phyloP scores from a whole-genome alignment of 2,329 filamentous ascomycete genomes.

The Colletotrichum sansevieriae region DNA sequence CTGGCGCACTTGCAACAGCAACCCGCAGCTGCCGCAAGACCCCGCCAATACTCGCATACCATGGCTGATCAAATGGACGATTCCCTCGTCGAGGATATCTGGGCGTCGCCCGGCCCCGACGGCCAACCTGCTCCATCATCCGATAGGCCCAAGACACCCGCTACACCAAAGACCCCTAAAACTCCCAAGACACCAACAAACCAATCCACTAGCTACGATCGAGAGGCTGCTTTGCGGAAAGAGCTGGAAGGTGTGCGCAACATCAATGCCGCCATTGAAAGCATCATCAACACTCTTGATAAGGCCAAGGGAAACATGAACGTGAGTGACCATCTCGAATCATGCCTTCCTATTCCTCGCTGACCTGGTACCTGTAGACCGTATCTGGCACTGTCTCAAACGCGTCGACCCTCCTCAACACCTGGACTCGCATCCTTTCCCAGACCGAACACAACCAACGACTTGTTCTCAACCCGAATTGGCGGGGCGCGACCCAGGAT shows the following conservation, averaged over 20 bases:
- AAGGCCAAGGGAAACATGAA: constrained; percentile 83
- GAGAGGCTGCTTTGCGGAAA: constrained; percentile 79
- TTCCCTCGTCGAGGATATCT: constrained; percentile 63
- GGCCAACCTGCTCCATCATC: constrained; percentile 45
- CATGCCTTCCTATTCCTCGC: constrained; percentile 16
- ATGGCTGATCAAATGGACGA: constrained; percentile 62
- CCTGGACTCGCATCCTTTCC: constrained; percentile 95
- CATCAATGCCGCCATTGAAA: constrained; percentile 90
- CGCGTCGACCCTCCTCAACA: constrained; percentile 90
- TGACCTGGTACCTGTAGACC: constrained; percentile 64
- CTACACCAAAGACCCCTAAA: constrained; percentile 61
- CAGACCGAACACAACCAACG: constrained; percentile 98
- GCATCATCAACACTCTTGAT: constrained; percentile 78
- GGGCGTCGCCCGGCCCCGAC: constrained; percentile 58
- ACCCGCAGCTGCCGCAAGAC: constrained; percentile 18
- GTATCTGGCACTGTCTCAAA: constrained; percentile 88
- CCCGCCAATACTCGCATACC: constrained; percentile 34
- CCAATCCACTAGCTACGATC: constrained; percentile 65
- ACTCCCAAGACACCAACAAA: constrained; percentile 58
- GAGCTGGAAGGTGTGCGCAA: constrained; percentile 87
- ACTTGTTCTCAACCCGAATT: constrained; percentile 86
- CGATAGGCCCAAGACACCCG: constrained; percentile 61
- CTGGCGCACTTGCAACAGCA: background rate
- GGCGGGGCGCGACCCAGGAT: constrained; percentile 91
- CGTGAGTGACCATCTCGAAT: constrained; percentile 57